Evolutionary conservation across 2,329 filamentous ascomycete genomes (phyloP), one percentile per base, ranked within the genome.

Genomic region (Penicillium decumbens): DNA sequence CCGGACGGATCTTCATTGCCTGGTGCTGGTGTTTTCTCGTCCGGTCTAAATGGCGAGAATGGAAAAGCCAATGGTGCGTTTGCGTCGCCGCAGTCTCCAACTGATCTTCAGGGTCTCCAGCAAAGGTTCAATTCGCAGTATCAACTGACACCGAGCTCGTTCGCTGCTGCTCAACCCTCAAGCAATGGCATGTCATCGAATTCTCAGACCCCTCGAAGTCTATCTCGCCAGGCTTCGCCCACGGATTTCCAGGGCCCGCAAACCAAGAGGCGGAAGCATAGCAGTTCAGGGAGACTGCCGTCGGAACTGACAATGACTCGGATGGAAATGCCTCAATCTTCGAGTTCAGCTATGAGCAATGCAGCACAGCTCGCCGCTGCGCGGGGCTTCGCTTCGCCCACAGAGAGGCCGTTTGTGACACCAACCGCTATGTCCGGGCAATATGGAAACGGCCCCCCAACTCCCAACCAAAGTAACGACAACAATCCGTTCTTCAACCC

Each of bases 221-320:
- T 88, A 3, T 93, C 89, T 3, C 79, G 89, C 40, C 87, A 89
- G 57, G 79, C 82, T 4, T 93, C 89, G 1, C 88, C 89, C 1
- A 79, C 72, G 42, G 81, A 78, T 12, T 78, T 83, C 45, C 72
- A 77, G 28, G 86, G 83, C 1, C 87, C 87, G 1, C 77, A 77
- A 29, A 79, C 82, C 38, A 95, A 95, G 76, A 90, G 90, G 72
- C 81, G 90, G 55, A 95, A 95, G 69, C 83, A 85, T 5, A 90
- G 85, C 65, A 79, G 79, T 35, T 80, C 81, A 13, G 71, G 75
- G 29, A 88, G 88, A 66, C 74, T 95, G 12, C 87, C 89, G 0
- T 83, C 80, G 15, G 84, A 81, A 13, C 71, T 95, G 59, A 80
- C 85, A 6, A 95, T 95, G 90, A 95, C 90, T 1, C 83, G 83